Evolutionary conservation across 2,329 filamentous ascomycete genomes (phyloP).

Genomic region (Phyllosticta citrichinensis): DNA sequence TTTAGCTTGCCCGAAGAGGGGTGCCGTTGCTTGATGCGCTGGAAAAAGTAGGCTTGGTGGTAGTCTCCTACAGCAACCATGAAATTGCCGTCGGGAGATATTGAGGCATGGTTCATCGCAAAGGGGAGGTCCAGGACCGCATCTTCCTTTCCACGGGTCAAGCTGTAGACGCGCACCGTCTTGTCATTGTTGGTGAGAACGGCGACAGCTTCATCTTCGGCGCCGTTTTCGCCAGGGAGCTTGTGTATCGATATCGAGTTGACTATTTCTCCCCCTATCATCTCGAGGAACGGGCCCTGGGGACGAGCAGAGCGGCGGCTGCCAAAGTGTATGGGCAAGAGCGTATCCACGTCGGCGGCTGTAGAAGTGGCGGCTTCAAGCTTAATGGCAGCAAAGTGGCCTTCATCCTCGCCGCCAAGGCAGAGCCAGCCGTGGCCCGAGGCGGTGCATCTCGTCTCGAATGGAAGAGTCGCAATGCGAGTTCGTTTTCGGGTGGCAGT

Average conservation of each 20-base stretch:
- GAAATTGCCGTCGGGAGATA: slow-evolving; percentile 77
- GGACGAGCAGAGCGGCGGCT: slow-evolving; percentile 20
- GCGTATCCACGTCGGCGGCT: slow-evolving; percentile 45
- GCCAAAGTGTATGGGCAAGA: slow-evolving; percentile 44
- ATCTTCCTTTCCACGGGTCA: slow-evolving; percentile 58
- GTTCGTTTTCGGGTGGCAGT: slow-evolving; percentile 59
- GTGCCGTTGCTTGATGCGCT: slow-evolving; percentile 32
- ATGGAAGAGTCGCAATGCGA: slow-evolving; percentile 59
- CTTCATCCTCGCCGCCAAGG: slow-evolving; percentile 72
- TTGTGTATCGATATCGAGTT: slow-evolving; percentile 58
- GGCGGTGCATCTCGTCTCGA: slow-evolving; percentile 72
- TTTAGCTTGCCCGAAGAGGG: slow-evolving; percentile 18
- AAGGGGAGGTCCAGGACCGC: slow-evolving; percentile 66
- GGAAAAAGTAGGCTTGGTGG: slow-evolving; percentile 75
- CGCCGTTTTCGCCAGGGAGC: slow-evolving; percentile 31
- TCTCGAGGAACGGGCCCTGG: slow-evolving; percentile 31
- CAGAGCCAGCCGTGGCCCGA: slow-evolving; percentile 81
- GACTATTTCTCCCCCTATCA: slow-evolving; percentile 54
- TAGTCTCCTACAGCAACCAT: slow-evolving; percentile 82
- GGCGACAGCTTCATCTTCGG: slow-evolving; percentile 53
- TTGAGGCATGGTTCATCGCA: slow-evolving; percentile 86
- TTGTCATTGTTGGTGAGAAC: slow-evolving; percentile 85
- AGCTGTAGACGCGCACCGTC: slow-evolving; percentile 72
- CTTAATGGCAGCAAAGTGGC: slow-evolving; percentile 75
- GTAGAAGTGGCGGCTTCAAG: slow-evolving; percentile 37